These are phyloP conservation scores for Ilyonectria robusta DNA, from an alignment of 2,329 filamentous ascomycete genomes.

Conservation along the genomic window DNA sequence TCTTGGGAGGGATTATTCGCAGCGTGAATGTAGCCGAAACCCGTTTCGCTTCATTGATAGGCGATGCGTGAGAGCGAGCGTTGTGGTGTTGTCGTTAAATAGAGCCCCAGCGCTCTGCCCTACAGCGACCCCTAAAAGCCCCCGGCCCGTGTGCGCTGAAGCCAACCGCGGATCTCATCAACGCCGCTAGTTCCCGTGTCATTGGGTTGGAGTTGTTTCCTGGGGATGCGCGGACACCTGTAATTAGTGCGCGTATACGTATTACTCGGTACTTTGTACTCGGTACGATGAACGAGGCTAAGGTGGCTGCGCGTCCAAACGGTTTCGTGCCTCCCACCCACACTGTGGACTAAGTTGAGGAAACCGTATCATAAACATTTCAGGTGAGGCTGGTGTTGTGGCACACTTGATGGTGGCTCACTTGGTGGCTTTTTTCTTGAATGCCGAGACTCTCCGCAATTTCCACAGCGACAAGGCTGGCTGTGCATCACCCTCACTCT, in stretches of 20 bases:
- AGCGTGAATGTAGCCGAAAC: no score
- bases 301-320: no score
- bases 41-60: no score
- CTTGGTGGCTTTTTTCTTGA: neutral
- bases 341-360: neutral
- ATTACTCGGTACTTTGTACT: no score
- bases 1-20: no score
- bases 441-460: neutral
- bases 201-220: neutral
- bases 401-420: neutral
- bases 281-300: no score
- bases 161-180: neutral
- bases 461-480: neutral
- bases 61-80: no score
- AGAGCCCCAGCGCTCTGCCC: no score
- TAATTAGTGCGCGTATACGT: neutral
- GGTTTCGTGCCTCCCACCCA: neutral
- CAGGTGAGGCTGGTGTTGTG: neutral
- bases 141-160: neutral
- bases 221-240: neutral
- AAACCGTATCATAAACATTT: neutral
- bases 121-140: neutral
- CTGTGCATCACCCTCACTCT: no score
- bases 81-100: no score
- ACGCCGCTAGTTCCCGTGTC: neutral